A percentile compares a stretch with the other conserved stretches of the same genome.
These are phyloP conservation scores for Euphorbia tirucalli DNA, from an alignment of 345 rosid genomes.

Conservation along the genomic window DNA sequence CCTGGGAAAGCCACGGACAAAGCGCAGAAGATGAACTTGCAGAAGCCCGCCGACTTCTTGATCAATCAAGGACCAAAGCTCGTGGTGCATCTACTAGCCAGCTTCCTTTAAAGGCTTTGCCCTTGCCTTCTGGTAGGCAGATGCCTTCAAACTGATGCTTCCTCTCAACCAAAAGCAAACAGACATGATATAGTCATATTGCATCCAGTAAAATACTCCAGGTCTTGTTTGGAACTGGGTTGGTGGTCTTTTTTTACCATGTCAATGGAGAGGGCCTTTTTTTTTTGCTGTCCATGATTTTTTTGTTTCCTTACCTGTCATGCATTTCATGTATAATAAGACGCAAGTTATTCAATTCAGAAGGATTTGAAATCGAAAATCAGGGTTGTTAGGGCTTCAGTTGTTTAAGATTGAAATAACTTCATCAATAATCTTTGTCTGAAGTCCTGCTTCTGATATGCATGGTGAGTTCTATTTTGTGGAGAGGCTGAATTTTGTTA, in stretches of 20 bases:
- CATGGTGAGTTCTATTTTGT: too few species aligned
- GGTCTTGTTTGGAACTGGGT: background rate
- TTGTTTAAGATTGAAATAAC: background rate
- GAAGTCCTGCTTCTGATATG: background rate
- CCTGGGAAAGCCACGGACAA: constrained; percentile 81
- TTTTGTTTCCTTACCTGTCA: background rate
- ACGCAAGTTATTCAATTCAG: background rate
- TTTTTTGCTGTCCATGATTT: background rate
- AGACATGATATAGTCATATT: constrained; percentile 1
- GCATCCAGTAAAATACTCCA: background rate
- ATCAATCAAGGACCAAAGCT: constrained; percentile 61
- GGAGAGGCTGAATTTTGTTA: background rate
- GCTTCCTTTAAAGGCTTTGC: constrained; percentile 40
- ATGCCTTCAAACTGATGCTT: constrained; percentile 14
- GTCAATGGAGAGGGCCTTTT: background rate
- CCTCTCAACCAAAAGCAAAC: constrained; percentile 18
- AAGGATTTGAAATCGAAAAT: background rate
- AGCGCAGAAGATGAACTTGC: constrained; percentile 59
- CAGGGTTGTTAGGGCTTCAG: background rate
- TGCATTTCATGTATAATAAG: background rate
- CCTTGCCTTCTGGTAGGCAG: constrained; percentile 37
- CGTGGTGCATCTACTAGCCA: constrained; percentile 35
- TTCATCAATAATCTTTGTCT: background rate
- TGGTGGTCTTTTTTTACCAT: background rate
- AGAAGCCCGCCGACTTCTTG: constrained; percentile 54